Evolutionary conservation across 495 filamentous ascomycete species (phyloP).

Genomic region (Tuber calosporum): DNA sequence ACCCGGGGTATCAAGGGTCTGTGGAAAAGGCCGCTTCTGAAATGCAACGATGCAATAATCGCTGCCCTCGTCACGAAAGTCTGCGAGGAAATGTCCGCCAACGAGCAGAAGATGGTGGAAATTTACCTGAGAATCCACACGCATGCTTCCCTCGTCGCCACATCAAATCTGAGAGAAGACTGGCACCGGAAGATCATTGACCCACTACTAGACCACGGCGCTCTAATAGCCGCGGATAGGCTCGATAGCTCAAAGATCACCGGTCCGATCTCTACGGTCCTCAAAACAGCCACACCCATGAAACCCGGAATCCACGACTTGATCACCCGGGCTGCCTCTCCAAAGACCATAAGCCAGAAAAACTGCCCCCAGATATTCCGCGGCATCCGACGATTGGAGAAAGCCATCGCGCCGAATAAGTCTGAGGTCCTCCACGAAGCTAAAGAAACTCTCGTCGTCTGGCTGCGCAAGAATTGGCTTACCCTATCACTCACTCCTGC

Average conservation of each 20-base stretch:
- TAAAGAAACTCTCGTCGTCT: slow-evolving; percentile 17
- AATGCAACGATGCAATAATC: slow-evolving; percentile 18
- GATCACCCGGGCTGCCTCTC: slow-evolving; percentile 10
- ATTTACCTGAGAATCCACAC: slow-evolving; percentile 2
- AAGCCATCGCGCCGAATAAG: neutral
- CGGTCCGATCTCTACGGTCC: slow-evolving; percentile 1
- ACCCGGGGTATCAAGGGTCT: neutral
- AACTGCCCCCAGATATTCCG: slow-evolving; percentile 27
- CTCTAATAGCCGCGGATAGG: slow-evolving; percentile 13
- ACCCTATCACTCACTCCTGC: slow-evolving; percentile 22
- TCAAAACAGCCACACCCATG: slow-evolving; percentile 14
- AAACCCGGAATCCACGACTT: slow-evolving; percentile 22
- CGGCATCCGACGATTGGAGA: slow-evolving; percentile 15
- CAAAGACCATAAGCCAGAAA: slow-evolving; percentile 14
- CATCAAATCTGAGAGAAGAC: slow-evolving; percentile 21
- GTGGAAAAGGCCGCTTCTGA: slow-evolving; percentile 29
- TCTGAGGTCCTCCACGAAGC: slow-evolving; percentile 14
- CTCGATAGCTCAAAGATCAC: slow-evolving; percentile 13
- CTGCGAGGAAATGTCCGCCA: slow-evolving; percentile 8
- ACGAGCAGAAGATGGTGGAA: slow-evolving; percentile 11
- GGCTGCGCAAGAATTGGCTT: slow-evolving; percentile 31
- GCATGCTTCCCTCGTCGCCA: slow-evolving; percentile 16
- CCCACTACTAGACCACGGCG: slow-evolving; percentile 25
- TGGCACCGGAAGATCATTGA: slow-evolving; percentile 25
- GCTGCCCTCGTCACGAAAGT: slow-evolving; percentile 9